Percentiles rank a stretch among this genome's conserved stretches.
These are phyloP conservation scores for Kurtzmaniella quercitrusa DNA, from an alignment of 1,139 yeast species.

Conservation along the genomic window DNA sequence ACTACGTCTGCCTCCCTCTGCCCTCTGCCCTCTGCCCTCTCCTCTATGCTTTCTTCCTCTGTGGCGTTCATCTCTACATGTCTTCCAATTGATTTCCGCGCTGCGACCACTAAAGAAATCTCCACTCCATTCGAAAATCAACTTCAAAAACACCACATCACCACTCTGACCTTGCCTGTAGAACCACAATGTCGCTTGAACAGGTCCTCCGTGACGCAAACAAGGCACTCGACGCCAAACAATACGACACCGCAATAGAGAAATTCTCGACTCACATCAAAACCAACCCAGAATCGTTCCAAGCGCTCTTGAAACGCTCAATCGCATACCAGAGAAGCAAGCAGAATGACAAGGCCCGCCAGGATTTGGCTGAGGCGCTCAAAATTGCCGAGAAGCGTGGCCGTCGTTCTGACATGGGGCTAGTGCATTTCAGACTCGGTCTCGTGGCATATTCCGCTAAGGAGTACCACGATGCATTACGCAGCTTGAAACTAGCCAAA, in stretches of 20 bases:
- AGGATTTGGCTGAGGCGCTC: conserved; percentile 53
- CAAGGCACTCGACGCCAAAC: conserved; percentile 21
- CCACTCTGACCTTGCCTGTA: no score
- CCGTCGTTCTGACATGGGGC: conserved; percentile 49
- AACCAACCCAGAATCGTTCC: conserved; percentile 46
- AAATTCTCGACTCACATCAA: conserved; percentile 15
- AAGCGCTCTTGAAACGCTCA: conserved; percentile 51
- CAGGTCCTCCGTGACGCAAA: conserved; percentile 35
- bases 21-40: no score
- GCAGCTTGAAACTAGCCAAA: conserved; percentile 47
- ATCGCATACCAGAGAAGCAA: conserved; percentile 53
- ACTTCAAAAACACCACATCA: neutral
- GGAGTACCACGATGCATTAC: conserved; percentile 42
- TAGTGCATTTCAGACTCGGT: conserved; percentile 58
- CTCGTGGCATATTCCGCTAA: conserved; percentile 46
- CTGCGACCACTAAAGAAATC: no score
- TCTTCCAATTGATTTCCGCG: no score
- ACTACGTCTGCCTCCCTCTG: no score
- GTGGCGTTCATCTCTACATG: no score
- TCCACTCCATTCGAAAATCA: neutral
- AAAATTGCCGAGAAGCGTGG: conserved; percentile 49
- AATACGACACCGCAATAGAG: conserved; percentile 33
- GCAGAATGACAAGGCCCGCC: conserved; percentile 45
- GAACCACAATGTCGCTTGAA: conserved; percentile 36
- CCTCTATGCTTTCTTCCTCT: no score